Base-by-base conservation (phyloP, 2,329 filamentous ascomycete species). In the Aureobasidium melanogenum region DNA sequence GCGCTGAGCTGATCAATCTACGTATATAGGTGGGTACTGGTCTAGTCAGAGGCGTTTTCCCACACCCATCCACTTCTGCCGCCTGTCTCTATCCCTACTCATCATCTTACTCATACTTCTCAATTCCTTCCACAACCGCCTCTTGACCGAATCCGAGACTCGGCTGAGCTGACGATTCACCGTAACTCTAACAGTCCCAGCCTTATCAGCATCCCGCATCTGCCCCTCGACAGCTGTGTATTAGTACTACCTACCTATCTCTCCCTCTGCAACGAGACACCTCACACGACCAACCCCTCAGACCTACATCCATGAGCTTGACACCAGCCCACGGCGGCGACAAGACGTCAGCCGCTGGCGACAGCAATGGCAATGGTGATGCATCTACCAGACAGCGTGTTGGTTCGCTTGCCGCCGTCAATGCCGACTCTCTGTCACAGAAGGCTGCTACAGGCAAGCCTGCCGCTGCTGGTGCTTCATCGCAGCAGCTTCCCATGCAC, bases 191-290 rank as follows among this genome's bases (percentile, higher is more conserved):
- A 32, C n/a, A 41, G 34, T 34, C 34, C 30, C 38, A 56, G 39
- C 38, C 54, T 43, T 36, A 59, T 58, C 43, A 36, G n/a, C 44
- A 39, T 47, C 54, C 54, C 32, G 54, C 41, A 36, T 36, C 54
- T 57, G 54, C 41, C 41, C 54, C 41, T 57, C 41, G 56, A 59
- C 56, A 59, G 55, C 56, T 59, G 44, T 34, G 9, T 59, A 59
- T 59, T 24, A 41, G 15, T 59, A 32, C 32, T 10, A 39, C n/a
- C 24, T 46, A 48, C n/a, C n/a, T n/a, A n/a, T n/a, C n/a, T 50
- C 43, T 10, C 24, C 34, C 38, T 24, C 28, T 32, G 32, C 38
- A 32, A n/a, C 8, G 34, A 19, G 7, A 17, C 3, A 43, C 30
- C 14, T 22, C 30, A 46, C 24, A 43, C 38, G 52, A 56, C 10